A percentile compares a stretch with the other conserved stretches of the same genome.
phyloP scores from a whole-genome alignment of 306 rosid species.

The Benincasa hispida region DNA sequence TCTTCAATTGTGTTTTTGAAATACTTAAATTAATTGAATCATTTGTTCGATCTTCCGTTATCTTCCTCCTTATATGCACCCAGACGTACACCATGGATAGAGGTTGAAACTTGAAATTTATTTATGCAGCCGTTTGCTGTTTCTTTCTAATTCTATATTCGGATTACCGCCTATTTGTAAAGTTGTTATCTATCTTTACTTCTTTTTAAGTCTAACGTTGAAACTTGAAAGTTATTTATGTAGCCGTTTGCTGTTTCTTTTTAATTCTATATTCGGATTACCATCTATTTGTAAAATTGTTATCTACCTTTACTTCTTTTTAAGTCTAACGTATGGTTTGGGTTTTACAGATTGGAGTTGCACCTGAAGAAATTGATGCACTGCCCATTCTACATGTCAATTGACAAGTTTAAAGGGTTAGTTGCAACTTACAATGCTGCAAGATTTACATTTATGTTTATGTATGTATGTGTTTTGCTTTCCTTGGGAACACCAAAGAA shows the following conservation, averaged over 20 bases:
- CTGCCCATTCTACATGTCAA: conserved; percentile 6
- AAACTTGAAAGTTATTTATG: not conserved
- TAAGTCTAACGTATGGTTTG: not conserved
- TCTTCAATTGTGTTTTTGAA: not conserved
- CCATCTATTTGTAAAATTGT: not conserved
- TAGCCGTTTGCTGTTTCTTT: not conserved
- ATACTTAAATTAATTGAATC: not conserved
- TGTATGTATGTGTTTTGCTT: not conserved
- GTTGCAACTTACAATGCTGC: not conserved
- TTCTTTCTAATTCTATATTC: not conserved
- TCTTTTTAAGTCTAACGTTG: not conserved
- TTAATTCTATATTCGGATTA: not conserved
- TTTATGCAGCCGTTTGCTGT: not conserved
- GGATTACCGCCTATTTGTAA: not conserved
- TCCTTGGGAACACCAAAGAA: not conserved
- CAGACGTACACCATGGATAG: not conserved
- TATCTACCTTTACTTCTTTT: not conserved
- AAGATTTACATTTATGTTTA: not conserved
- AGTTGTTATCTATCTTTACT: not conserved
- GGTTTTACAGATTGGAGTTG: conserved; percentile 16
- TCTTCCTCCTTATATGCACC: not conserved
- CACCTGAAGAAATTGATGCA: not conserved
- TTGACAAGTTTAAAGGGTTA: conserved; percentile 9
- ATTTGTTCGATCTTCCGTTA: not conserved
- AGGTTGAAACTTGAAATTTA: not conserved